Evolutionary conservation across 1,284 basidiomycete species (phyloP).

Genomic region (Apiotrichum sp.): DNA sequence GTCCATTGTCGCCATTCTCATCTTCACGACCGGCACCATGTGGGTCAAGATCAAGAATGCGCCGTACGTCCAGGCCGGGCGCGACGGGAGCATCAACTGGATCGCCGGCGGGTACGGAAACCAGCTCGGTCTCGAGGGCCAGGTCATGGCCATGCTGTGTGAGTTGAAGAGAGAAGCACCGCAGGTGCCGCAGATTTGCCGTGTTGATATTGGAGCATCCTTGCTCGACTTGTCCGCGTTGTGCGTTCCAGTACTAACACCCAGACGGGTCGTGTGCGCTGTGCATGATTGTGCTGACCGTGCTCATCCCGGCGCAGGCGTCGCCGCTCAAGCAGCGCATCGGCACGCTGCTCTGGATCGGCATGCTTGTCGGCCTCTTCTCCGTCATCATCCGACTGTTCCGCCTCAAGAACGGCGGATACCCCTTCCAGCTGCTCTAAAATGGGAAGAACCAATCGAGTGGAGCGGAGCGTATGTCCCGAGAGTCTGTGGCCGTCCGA

Average conservation of each 20-base stretch:
- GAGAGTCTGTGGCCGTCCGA: constrained; percentile 45
- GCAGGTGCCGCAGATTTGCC: background rate
- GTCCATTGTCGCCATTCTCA: constrained; percentile 61
- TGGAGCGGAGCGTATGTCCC: constrained; percentile 33
- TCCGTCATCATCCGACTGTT: constrained; percentile 85
- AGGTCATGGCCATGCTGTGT: constrained; percentile 83
- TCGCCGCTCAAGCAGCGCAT: constrained; percentile 70
- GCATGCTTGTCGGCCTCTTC: constrained; percentile 75
- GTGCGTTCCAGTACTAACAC: background rate
- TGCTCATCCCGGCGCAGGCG: constrained; percentile 71
- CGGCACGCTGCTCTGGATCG: constrained; percentile 85
- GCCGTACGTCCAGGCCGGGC: constrained; percentile 58
- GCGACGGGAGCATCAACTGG: constrained; percentile 59
- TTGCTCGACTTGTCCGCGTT: background rate
- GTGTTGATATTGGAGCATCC: too few species aligned
- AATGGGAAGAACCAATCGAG: background rate
- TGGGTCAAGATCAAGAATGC: constrained; percentile 85
- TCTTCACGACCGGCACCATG: constrained; percentile 92
- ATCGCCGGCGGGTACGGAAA: constrained; percentile 82
- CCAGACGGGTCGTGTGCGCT: constrained; percentile 77
- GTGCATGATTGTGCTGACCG: constrained; percentile 73
- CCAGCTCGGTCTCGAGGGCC: constrained; percentile 88
- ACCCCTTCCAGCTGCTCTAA: constrained; percentile 28
- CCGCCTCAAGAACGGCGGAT: constrained; percentile 74
- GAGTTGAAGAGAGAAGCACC: constrained; percentile 34